phyloP scores from a whole-genome alignment of 2,329 filamentous ascomycete genomes.

The Colletotrichum liaoningense region DNA sequence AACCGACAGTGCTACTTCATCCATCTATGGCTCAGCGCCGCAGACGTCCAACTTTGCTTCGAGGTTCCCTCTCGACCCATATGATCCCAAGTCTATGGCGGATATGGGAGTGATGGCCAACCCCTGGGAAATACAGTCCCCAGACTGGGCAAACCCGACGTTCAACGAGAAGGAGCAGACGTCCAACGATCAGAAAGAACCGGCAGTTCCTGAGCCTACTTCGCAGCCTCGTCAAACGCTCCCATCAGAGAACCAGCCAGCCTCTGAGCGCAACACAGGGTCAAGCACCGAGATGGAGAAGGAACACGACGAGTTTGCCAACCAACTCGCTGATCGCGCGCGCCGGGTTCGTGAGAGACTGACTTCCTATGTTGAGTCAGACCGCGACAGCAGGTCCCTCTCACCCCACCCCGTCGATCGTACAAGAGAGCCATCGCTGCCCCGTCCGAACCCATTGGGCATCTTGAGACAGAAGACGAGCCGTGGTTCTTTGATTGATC shows the following conservation, averaged over 20 bases:
- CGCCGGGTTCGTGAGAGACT: conserved; percentile 79
- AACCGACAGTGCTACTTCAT: conserved; percentile 83
- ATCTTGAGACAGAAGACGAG: conserved; percentile 76
- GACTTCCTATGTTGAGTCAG: conserved; percentile 74
- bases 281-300: conserved; percentile 52
- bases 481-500: conserved; percentile 70
- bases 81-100: conserved; percentile 42
- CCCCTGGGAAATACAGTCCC: conserved; percentile 53
- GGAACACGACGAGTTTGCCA: conserved; percentile 78
- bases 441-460: conserved; percentile 68
- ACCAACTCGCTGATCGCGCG: conserved; percentile 77
- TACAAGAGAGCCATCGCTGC: conserved; percentile 45
- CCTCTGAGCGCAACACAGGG: conserved; percentile 15
- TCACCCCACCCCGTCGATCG: conserved; percentile 52
- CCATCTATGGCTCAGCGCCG: conserved; percentile 71
- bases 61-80: conserved; percentile 49
- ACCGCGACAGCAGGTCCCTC: conserved; percentile 55
- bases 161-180: conserved; percentile 12
- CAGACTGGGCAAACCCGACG: conserved; percentile 39
- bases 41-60: conserved; percentile 51
- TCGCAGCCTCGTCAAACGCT: background rate
- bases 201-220: background rate
- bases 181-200: background rate
- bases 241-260: background rate
- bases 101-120: conserved; percentile 51